Conservation (phyloP, 2,329 filamentous ascomycete species). For the Chaetothyriales sp. region DNA sequence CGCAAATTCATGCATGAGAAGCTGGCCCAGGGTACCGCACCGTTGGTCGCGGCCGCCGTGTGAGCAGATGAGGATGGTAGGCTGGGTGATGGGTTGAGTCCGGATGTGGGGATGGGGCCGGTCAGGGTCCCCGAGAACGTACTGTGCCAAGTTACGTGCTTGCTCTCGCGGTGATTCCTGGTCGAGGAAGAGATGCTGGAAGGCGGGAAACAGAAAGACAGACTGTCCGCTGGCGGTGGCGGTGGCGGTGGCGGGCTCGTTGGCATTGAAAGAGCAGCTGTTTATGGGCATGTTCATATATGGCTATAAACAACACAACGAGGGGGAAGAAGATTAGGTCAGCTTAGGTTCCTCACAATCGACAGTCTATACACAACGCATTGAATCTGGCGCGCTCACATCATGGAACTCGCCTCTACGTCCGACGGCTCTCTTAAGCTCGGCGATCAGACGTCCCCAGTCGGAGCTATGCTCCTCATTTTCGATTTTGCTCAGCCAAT, state of each 20-base stretch:
- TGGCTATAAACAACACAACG: conserved; percentile 40
- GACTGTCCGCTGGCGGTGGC: conserved; percentile 27
- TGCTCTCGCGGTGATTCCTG: conserved; percentile 24
- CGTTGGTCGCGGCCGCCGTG: conserved; percentile 69
- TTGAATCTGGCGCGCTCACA: conserved; percentile 28
- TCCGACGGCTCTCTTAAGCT: conserved; percentile 54
- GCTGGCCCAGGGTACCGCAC: conserved; percentile 67
- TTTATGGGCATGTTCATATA: conserved; percentile 69
- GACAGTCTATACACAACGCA: background rate
- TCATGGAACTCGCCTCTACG: conserved; percentile 53
- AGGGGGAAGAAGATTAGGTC: background rate
- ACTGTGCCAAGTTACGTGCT: background rate
- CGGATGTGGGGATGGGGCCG: conserved; percentile 37
- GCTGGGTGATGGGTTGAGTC: conserved; percentile 19
- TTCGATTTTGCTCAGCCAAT: conserved; percentile 77
- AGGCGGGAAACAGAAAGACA: conserved; percentile 67
- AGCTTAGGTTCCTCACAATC: too few relatives aligned
- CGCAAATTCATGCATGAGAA: conserved; percentile 59
- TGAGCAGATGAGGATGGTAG: conserved; percentile 65
- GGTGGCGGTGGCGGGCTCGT: background rate
- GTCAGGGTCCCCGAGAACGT: background rate
- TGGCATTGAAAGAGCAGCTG: conserved; percentile 52
- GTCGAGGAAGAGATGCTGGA: conserved; percentile 50
- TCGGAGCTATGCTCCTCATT: conserved; percentile 47
- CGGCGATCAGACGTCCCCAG: conserved; percentile 41